Percentiles rank a stretch among this genome's conserved stretches.
These are phyloP conservation scores for Aspergillus affinis DNA, from an alignment of 495 filamentous ascomycete species.

Conservation along the genomic window DNA sequence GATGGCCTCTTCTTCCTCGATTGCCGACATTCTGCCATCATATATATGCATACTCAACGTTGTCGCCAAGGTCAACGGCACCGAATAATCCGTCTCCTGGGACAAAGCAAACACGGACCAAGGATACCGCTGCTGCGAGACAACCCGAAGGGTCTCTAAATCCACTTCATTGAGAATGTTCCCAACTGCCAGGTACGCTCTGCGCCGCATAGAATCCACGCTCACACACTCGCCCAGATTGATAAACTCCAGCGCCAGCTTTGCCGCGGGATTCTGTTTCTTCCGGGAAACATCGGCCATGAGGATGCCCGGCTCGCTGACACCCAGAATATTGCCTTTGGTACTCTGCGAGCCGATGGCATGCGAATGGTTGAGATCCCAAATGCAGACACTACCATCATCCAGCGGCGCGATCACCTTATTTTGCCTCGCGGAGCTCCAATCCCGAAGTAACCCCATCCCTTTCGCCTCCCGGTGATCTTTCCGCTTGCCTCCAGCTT, in stretches of 20 bases:
- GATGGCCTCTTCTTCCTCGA: constrained; percentile 44
- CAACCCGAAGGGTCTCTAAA: constrained; percentile 69
- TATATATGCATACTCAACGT: constrained; percentile 80
- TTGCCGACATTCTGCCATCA: constrained; percentile 60
- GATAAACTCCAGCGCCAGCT: constrained; percentile 54
- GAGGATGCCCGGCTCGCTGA: constrained; percentile 65
- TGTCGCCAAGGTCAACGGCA: constrained; percentile 84
- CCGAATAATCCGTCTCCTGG: constrained; percentile 62
- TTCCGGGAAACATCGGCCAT: constrained; percentile 46
- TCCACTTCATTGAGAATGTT: constrained; percentile 80
- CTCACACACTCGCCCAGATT: constrained; percentile 81
- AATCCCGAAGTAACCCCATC: constrained; percentile 59
- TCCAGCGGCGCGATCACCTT: constrained; percentile 77
- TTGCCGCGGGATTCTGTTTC: constrained; percentile 39
- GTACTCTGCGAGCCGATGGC: constrained; percentile 35
- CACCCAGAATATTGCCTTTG: constrained; percentile 64
- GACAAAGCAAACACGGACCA: constrained; percentile 85
- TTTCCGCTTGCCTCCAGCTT: constrained; percentile 26
- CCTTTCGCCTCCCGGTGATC: constrained; percentile 60
- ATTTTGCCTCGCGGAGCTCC: constrained; percentile 45
- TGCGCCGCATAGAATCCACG: constrained; percentile 67
- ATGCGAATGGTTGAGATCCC: constrained; percentile 70
- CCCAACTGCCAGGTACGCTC: constrained; percentile 76
- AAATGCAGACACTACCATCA: constrained; percentile 81
- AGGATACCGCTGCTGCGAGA: constrained; percentile 72